Evolutionary conservation across 2,329 filamentous ascomycete species (phyloP), one percentile per base, ranked within the genome.

Genomic region (Microsporum ferrugineum): DNA sequence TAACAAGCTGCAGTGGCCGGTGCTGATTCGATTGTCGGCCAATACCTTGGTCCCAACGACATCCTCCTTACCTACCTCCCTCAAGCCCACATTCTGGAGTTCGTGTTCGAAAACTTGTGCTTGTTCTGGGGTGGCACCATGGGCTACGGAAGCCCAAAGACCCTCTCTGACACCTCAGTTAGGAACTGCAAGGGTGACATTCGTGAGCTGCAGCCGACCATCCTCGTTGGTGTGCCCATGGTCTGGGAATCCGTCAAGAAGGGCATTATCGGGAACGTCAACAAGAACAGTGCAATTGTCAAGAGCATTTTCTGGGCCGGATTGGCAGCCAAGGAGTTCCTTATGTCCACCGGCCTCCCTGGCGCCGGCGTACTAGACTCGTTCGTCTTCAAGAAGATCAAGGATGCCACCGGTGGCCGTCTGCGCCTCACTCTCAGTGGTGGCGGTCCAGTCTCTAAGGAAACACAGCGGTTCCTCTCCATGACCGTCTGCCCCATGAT

Each of bases 241-340:
- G 88, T 99, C 36, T 99, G 92, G 91, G 94, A 99, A 77, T 91
- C 89, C 0, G 88, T 99, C 69, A 92, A 91, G 80, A 99, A 99
- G 80, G 94, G 94, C 60, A 88, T 99, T 69, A 79, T 92, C 65
- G 77, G 79, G 68, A 90, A 91, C 75, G 86, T 97, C 63, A 87
- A 88, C 71, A 78, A 82, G 62, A 82, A 87, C 64, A 86, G 85
- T 69, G 74, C 81, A n/a, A 62, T 97, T 47, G 81, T 87, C 62
- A 86, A 81, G 75, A 85, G 86, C 68, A 76, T 97, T 64, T 99
- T 99, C 80, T 87, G 84, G 84, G 83, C 80, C 58, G 84, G 82
- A 10, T 76, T 84, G 73, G 76, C 80, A 33, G 78, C 82, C 53
- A 87, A 87, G 75, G 77, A 76, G 67, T 84, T 85, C 73, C 75